These are phyloP conservation scores for Oxyria digyna DNA, from an alignment of 148 eudicot genomes.

Conservation along the genomic window DNA sequence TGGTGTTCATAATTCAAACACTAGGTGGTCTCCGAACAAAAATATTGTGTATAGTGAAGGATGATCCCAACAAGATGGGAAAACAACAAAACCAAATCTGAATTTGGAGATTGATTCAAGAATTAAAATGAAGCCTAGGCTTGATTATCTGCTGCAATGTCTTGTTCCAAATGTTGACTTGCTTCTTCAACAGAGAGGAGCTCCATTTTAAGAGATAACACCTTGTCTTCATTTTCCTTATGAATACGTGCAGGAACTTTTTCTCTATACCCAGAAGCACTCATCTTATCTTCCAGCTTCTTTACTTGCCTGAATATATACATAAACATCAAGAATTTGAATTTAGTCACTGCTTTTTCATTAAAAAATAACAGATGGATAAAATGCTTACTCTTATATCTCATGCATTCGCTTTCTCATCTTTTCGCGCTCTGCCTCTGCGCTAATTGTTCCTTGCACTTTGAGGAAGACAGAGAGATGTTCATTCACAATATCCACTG, in stretches of 20 bases:
- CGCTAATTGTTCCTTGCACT: conserved; percentile 46
- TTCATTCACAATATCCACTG: conserved; percentile 57
- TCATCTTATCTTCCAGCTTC: conserved; percentile 33
- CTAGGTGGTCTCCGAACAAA: not conserved
- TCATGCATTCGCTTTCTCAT: conserved; percentile 61
- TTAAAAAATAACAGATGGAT: not conserved
- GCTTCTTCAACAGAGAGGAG: conserved; percentile 48
- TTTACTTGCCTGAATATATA: not conserved
- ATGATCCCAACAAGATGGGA: not conserved
- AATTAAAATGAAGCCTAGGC: not conserved
- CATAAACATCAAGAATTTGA: not conserved
- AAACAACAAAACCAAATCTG: not conserved
- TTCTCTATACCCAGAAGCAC: conserved; percentile 51
- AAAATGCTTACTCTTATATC: conserved; percentile 40
- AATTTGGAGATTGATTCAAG: not conserved
- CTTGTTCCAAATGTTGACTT: conserved; percentile 30
- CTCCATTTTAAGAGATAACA: conserved; percentile 40
- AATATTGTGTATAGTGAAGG: not conserved
- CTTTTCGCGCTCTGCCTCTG: conserved; percentile 66
- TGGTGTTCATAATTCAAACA: not conserved
- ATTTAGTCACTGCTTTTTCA: not conserved
- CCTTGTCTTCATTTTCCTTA: conserved; percentile 48
- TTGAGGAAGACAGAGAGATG: conserved; percentile 51
- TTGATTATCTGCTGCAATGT: conserved; percentile 22
- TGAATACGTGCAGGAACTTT: conserved; percentile 54